These are phyloP conservation scores for Ophiosphaerella korrae DNA, from an alignment of 2,329 filamentous ascomycete species.

Conservation along the genomic window DNA sequence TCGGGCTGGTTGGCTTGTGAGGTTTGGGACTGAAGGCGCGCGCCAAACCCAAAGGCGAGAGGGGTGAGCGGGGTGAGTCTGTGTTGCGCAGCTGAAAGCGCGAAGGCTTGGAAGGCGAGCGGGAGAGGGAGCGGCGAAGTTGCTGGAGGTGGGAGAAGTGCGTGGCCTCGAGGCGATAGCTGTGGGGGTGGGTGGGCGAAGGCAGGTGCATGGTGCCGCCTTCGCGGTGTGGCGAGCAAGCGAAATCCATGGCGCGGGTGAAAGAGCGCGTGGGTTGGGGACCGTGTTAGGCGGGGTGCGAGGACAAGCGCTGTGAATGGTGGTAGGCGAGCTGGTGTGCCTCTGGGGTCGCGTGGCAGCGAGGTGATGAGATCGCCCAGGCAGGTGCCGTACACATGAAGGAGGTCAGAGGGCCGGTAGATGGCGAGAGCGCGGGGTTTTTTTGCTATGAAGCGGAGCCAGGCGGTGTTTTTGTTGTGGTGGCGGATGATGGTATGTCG, in stretches of 20 bases:
- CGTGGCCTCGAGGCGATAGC: slow-evolving; percentile 76
- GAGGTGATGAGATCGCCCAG: slow-evolving; percentile 12
- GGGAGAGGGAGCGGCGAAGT: slow-evolving; percentile 83
- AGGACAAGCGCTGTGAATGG: background rate
- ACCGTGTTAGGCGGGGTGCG: background rate
- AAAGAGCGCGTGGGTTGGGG: slow-evolving; percentile 5
- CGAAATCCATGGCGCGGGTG: slow-evolving; percentile 51
- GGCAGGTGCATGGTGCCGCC: slow-evolving; percentile 84
- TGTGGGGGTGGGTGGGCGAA: slow-evolving; percentile 73
- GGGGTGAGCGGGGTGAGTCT: slow-evolving; percentile 47
- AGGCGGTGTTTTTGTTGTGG: slow-evolving; percentile 8
- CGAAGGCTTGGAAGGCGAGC: slow-evolving; percentile 84
- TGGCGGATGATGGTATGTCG: slow-evolving; percentile 32
- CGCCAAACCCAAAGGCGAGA: slow-evolving; percentile 51
- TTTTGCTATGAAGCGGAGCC: background rate
- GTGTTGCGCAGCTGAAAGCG: slow-evolving; percentile 69
- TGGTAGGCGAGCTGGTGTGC: background rate
- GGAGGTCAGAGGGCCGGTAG: slow-evolving; percentile 25
- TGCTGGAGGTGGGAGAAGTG: slow-evolving; percentile 77
- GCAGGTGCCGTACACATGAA: slow-evolving; percentile 26
- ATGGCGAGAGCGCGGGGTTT: slow-evolving; percentile 32
- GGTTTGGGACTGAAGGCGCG: slow-evolving; percentile 52
- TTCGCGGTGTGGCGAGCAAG: slow-evolving; percentile 57
- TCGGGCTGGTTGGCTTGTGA: slow-evolving; percentile 54
- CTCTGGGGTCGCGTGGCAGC: slow-evolving; percentile 11